Conservation (phyloP, 345 rosid genomes). For the Salix arbutifolia region DNA sequence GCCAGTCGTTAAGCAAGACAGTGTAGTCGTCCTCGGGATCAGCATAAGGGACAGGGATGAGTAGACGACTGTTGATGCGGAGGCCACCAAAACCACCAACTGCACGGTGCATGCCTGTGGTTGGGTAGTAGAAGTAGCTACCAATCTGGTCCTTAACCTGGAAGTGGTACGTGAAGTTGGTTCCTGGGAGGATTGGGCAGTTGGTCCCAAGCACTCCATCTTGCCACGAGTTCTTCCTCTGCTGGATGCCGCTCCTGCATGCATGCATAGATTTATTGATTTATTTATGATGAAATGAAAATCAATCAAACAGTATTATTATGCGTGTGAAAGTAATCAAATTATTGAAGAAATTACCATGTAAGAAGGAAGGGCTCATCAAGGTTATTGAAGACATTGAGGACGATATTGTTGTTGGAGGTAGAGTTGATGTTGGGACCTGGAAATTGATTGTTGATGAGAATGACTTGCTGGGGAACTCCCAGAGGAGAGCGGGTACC, state of each 20-base stretch:
- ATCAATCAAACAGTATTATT: not conserved
- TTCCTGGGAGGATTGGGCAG: slow-evolving; percentile 68
- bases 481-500: slow-evolving; percentile 9
- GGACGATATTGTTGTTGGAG: slow-evolving; percentile 63
- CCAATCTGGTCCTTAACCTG: slow-evolving; percentile 86
- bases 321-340: not conserved
- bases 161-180: slow-evolving; percentile 70
- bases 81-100: slow-evolving; percentile 25
- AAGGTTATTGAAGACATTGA: slow-evolving; percentile 67
- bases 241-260: slow-evolving; percentile 64
- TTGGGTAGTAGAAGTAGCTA: slow-evolving; percentile 23
- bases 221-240: slow-evolving; percentile 81
- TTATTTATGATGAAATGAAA: too few species aligned
- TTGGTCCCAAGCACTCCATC: slow-evolving; percentile 68
- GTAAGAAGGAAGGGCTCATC: slow-evolving; percentile 56
- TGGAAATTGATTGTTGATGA: slow-evolving; percentile 64
- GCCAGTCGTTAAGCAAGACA: slow-evolving; percentile 20
- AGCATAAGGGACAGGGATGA: slow-evolving; percentile 24
- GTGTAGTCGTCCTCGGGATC: slow-evolving; percentile 27
- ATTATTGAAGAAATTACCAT: slow-evolving; percentile 3
- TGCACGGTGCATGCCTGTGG: slow-evolving; percentile 12
- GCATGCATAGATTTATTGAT: not conserved
- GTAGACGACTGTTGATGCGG: slow-evolving; percentile 19
- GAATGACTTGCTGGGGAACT: slow-evolving; percentile 48
- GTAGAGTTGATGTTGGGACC: slow-evolving; percentile 74